Conservation (phyloP, 2,329 filamentous ascomycete species). For the Fusarium phyllophilum region DNA sequence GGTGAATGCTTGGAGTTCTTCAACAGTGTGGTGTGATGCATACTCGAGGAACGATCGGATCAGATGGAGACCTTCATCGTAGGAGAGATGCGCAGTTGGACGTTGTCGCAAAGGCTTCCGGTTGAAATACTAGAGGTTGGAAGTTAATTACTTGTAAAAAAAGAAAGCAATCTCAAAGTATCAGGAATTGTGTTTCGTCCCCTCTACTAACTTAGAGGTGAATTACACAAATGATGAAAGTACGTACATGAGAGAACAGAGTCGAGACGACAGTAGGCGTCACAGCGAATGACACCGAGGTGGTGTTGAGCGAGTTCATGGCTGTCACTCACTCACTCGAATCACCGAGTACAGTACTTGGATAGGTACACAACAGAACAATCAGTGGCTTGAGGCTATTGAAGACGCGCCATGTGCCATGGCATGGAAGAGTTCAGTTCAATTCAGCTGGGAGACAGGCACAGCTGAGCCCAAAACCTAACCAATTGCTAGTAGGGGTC, state of each 20-base stretch:
- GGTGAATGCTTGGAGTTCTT: conserved; percentile 93
- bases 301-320: conserved; percentile 75
- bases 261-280: conserved; percentile 90
- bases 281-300: conserved; percentile 83
- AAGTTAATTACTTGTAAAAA: conserved; percentile 12
- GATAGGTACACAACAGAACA: conserved; percentile 2
- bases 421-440: conserved; percentile 9
- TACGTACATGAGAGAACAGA: conserved; percentile 82
- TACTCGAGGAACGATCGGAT: conserved; percentile 87
- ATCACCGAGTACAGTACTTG: not conserved
- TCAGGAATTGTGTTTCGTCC: not conserved
- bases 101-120: conserved; percentile 79
- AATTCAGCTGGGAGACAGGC: not conserved
- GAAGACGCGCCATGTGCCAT: conserved; percentile 24
- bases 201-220: conserved; percentile 8
- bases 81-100: conserved; percentile 90
- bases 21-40: conserved; percentile 88
- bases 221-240: not conserved
- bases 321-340: not conserved
- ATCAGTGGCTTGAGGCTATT: conserved; percentile 1
- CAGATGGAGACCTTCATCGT: conserved; percentile 90
- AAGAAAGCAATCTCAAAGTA: not conserved
- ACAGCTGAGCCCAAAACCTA: conserved; percentile 29
- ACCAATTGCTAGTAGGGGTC: conserved; percentile 26
- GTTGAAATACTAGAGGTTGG: conserved; percentile 75